Evolutionary conservation across 176 grass and related monocot genomes (phyloP).

Genomic region (Oryza officinalis): DNA sequence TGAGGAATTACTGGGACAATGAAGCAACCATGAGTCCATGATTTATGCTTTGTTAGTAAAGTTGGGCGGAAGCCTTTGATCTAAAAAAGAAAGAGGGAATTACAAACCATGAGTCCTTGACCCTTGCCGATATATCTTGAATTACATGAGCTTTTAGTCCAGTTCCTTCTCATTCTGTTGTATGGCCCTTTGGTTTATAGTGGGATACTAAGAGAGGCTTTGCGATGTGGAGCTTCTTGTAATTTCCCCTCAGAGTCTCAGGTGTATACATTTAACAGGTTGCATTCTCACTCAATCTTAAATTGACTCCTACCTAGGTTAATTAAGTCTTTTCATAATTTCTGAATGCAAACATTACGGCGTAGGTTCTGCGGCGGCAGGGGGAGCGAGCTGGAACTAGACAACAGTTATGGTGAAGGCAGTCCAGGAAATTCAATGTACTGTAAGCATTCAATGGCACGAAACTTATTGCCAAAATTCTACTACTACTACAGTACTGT

Average conservation of each 20-base stretch:
- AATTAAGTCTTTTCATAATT: constrained; percentile 16
- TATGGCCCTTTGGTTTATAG: constrained; percentile 11
- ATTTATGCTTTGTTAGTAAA: too few species aligned
- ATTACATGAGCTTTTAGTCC: constrained; percentile 4
- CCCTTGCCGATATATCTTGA: background rate
- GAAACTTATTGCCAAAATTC: background rate
- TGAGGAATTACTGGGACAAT: constrained; percentile 91
- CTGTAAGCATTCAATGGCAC: constrained; percentile 41
- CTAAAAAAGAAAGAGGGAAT: background rate
- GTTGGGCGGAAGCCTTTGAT: too few species aligned
- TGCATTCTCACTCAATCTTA: background rate
- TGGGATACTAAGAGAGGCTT: background rate
- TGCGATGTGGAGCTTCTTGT: background rate
- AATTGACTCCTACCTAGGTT: background rate
- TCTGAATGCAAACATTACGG: background rate
- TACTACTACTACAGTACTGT: background rate
- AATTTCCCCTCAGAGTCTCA: background rate
- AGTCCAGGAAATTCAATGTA: constrained; percentile 40
- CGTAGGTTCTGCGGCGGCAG: background rate
- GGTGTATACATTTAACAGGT: background rate
- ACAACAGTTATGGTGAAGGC: constrained; percentile 40
- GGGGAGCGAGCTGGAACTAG: constrained; percentile 35
- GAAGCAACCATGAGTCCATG: constrained; percentile 24
- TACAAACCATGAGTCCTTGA: background rate
- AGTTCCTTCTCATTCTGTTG: background rate